phyloP scores from a whole-genome alignment of 495 filamentous ascomycete species.

The Delitschia confertaspora region DNA sequence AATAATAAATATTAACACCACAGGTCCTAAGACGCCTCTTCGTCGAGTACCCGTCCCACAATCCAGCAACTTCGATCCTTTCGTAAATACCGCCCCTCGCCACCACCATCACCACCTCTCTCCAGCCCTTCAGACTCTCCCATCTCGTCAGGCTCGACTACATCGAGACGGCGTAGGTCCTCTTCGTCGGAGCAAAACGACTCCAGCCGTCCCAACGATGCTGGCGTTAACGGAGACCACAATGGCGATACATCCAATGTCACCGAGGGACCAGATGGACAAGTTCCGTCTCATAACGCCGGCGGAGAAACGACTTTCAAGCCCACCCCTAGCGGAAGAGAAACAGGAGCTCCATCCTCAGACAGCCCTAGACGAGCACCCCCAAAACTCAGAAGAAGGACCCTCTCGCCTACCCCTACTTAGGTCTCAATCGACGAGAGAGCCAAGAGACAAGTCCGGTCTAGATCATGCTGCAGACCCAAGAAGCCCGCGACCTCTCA shows the following conservation, averaged over 20 bases:
- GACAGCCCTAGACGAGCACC: slow-evolving; percentile 22
- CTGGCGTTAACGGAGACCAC: slow-evolving; percentile 19
- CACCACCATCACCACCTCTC: slow-evolving; percentile 20
- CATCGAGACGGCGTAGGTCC: slow-evolving; percentile 19
- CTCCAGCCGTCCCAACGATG: slow-evolving; percentile 23
- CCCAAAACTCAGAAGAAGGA: slow-evolving; percentile 23
- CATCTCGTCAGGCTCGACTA: slow-evolving; percentile 19
- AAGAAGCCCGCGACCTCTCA: not conserved
- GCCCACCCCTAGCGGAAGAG: slow-evolving; percentile 8
- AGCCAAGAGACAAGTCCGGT: not conserved
- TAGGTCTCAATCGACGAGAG: slow-evolving; percentile 8
- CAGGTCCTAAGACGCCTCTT: slow-evolving; percentile 19
- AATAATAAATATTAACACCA: slow-evolving; percentile 24
- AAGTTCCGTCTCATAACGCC: slow-evolving; percentile 18
- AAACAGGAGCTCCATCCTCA: slow-evolving; percentile 4
- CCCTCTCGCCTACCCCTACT: slow-evolving; percentile 10
- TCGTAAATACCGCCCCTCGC: slow-evolving; percentile 9
- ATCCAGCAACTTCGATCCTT: slow-evolving; percentile 19
- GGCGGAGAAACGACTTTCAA: slow-evolving; percentile 5
- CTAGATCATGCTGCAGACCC: too few relatives aligned
- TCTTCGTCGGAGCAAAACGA: slow-evolving; percentile 24
- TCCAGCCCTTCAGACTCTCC: slow-evolving; percentile 10
- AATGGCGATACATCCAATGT: slow-evolving; percentile 9
- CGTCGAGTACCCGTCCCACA: slow-evolving; percentile 14
- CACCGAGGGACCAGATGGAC: slow-evolving; percentile 19